These are phyloP conservation scores for Linnemannia hyalina DNA, from an alignment of 192 early-diverging fungal species.

Conservation along the genomic window DNA sequence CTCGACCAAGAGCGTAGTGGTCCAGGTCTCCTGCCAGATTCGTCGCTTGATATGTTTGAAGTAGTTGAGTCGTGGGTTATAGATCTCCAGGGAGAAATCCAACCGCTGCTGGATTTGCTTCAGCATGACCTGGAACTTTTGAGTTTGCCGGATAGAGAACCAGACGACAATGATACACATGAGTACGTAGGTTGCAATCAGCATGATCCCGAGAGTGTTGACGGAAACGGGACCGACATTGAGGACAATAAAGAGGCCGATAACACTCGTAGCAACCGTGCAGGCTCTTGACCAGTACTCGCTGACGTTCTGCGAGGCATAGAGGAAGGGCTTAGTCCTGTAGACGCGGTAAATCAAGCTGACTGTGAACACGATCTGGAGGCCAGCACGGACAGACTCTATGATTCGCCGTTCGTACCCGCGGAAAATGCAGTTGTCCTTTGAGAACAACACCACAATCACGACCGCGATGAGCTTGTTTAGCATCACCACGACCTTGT, in stretches of 20 bases:
- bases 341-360: conserved; percentile 69
- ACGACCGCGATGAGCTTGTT: conserved; percentile 67
- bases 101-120: conserved; percentile 62
- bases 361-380: conserved; percentile 64
- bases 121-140: conserved; percentile 55
- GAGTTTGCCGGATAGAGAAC: conserved; percentile 54
- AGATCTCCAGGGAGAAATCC: conserved; percentile 65
- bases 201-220: conserved; percentile 60
- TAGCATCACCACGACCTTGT: conserved; percentile 69
- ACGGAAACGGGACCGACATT: conserved; percentile 58
- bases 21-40: conserved; percentile 82
- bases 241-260: conserved; percentile 68
- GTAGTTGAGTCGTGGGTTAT: conserved; percentile 58
- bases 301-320: conserved; percentile 66
- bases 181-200: conserved; percentile 54
- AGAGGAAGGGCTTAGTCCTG: conserved; percentile 69
- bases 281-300: conserved; percentile 62
- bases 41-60: conserved; percentile 61
- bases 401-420: conserved; percentile 57
- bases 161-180: conserved; percentile 59
- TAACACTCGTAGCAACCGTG: conserved; percentile 57
- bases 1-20: conserved; percentile 67
- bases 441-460: conserved; percentile 61
- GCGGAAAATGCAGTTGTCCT: conserved; percentile 75
- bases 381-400: conserved; percentile 60